Base-by-base conservation (phyloP, 1,284 basidiomycete genomes). In the Ceratobasidium sp. region DNA sequence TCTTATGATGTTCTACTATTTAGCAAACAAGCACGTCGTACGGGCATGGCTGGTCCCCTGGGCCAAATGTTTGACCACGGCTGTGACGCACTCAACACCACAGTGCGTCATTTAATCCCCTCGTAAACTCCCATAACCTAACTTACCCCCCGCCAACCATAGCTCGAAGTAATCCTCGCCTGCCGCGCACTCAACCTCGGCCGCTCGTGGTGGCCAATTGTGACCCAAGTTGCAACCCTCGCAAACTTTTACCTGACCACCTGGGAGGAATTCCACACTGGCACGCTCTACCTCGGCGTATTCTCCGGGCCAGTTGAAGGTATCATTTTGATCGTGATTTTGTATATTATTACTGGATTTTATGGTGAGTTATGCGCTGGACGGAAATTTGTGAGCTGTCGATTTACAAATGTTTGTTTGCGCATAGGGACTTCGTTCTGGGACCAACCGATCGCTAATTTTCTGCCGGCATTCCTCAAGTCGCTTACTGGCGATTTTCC, bases 21-120 rank as follows among this genome's bases (percentile, higher is more conserved):
- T 82, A 97, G 96, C 14, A 98, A 98, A 83, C 97, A 99, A 84
- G 97, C 97, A 15, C 87, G 97, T 69, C 85, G 97, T 72, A 98
- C 96, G 0, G 95, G 95, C 2, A 99, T 98, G 94, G 93, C 96
- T 24, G 95, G 97, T 2, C 97, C 97, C 2, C 85, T 99, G 22
- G 97, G 97, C 22, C 95, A 98, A 82, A 91, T 98, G 88, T 99
- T 99, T 81, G 97, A 99, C 82, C 97, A 99, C 83, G 98, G 93
- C 2, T 95, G 92, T 79, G 94, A 96, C 81, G 96, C 97, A 0
- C 86, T 99, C 78, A 99, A 99, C 82, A 99, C 97, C 0, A 97
- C 95, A 73, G 94, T 95, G 80, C 79, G 87, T 74, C 44, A 29
- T 47, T 17, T 1, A 24, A 17, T 11, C n/a, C 29, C 11, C 45